These are phyloP conservation scores for Vitis amurensis DNA, from an alignment of 164 flowering plant species.

Conservation along the genomic window DNA sequence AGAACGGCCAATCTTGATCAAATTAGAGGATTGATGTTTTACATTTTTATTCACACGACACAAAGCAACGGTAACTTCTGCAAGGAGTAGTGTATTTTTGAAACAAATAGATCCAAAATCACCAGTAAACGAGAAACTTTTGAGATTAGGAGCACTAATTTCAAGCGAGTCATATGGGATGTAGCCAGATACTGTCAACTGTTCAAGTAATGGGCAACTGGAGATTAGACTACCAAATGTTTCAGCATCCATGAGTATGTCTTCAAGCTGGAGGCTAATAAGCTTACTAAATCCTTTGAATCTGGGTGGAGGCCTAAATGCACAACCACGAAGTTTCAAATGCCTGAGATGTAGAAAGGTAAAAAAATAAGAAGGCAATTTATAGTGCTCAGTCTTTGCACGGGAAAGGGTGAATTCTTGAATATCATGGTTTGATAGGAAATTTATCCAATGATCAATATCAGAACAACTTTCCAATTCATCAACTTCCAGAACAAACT, in stretches of 20 bases:
- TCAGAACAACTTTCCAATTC: background rate
- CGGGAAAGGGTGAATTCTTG: slow-evolving; percentile 6
- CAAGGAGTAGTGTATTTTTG: background rate
- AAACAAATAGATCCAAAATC: background rate
- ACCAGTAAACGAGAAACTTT: background rate
- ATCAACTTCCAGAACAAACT: slow-evolving; percentile 4
- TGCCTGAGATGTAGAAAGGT: background rate
- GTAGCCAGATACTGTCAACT: slow-evolving; percentile 3
- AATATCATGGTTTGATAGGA: slow-evolving; percentile 11
- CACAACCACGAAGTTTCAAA: background rate
- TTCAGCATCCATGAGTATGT: too few relatives aligned
- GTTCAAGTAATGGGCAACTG: slow-evolving; percentile 18
- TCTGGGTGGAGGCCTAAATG: background rate
- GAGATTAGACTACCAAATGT: background rate
- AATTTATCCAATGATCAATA: slow-evolving; percentile 3
- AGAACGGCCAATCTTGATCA: background rate
- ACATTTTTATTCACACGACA: background rate
- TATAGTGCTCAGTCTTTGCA: background rate
- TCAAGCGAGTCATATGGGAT: slow-evolving; percentile 2
- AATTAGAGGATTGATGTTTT: background rate
- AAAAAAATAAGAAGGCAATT: background rate
- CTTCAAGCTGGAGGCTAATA: too few relatives aligned
- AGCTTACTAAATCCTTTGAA: background rate
- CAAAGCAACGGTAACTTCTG: background rate
- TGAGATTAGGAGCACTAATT: slow-evolving; percentile 18